Conservation (phyloP, 2,329 filamentous ascomycete species). For the Scedosporium dehoogii region DNA sequence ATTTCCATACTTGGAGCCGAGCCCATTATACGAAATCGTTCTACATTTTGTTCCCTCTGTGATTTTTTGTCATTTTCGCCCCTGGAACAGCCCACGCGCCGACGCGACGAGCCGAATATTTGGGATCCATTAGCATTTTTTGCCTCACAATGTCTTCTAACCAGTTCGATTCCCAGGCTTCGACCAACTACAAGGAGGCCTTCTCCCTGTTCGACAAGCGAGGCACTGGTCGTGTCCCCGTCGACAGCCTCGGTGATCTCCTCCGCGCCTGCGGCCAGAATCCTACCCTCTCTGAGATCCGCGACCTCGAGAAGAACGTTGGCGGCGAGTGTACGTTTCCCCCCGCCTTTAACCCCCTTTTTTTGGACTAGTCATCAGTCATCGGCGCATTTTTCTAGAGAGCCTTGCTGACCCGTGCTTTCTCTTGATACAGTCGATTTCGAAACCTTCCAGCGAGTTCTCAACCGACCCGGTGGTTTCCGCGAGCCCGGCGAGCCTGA, state of each 20-base stretch:
- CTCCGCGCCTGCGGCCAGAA: slow-evolving; percentile 97
- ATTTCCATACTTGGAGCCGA: too few species aligned
- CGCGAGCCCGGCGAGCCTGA: slow-evolving; percentile 95
- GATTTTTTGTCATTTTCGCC: too few species aligned
- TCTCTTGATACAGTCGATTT: slow-evolving; percentile 66
- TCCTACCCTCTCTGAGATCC: slow-evolving; percentile 86
- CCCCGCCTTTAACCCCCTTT: not conserved
- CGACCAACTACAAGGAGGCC: slow-evolving; percentile 99
- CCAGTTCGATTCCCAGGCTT: slow-evolving; percentile 49
- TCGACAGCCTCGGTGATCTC: slow-evolving; percentile 83
- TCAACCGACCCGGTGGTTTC: slow-evolving; percentile 97
- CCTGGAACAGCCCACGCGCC: too few species aligned
- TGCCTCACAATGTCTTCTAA: slow-evolving; percentile 37
- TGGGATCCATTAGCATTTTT: not conserved
- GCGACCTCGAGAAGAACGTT: slow-evolving; percentile 81
- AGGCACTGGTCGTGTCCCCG: slow-evolving; percentile 81
- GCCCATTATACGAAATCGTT: too few species aligned
- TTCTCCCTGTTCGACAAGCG: slow-evolving; percentile 99
- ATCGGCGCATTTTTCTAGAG: not conserved
- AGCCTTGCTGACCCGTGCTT: not conserved
- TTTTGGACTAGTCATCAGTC: not conserved
- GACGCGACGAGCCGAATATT: too few species aligned
- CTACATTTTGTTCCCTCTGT: too few species aligned
- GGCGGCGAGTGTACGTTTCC: slow-evolving; percentile 78
- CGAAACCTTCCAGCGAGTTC: slow-evolving; percentile 90